Conservation (phyloP, 2,329 filamentous ascomycete genomes). For the Calonectria pteridis region DNA sequence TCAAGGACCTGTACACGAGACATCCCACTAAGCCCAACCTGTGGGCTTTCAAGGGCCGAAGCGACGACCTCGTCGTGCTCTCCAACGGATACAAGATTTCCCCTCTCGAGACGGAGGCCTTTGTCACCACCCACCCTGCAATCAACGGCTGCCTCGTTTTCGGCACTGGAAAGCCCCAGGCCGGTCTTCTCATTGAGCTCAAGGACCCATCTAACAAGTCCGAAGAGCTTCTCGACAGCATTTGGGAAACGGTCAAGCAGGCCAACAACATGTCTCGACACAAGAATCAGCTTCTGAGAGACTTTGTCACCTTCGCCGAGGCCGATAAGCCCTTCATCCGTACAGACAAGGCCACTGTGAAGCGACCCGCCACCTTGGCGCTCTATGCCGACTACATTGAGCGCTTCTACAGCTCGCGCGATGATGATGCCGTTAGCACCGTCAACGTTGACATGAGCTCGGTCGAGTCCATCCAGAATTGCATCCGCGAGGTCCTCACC, state of each 20-base stretch:
- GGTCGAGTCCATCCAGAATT: conserved; percentile 34
- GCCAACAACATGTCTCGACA: conserved; percentile 56
- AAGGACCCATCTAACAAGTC: conserved; percentile 37
- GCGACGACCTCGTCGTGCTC: conserved; percentile 47
- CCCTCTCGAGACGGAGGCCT: conserved; percentile 46
- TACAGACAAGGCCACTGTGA: conserved; percentile 60
- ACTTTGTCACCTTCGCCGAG: conserved; percentile 56
- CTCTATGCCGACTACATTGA: conserved; percentile 62
- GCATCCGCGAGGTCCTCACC: conserved; percentile 34
- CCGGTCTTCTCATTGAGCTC: conserved; percentile 45
- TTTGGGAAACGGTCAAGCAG: conserved; percentile 58
- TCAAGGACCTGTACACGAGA: conserved; percentile 47
- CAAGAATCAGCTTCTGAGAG: conserved; percentile 57
- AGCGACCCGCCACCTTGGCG: conserved; percentile 53
- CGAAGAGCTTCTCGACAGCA: conserved; percentile 52
- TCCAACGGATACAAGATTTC: conserved; percentile 50
- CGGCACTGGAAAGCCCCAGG: conserved; percentile 44
- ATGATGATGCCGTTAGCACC: conserved; percentile 20
- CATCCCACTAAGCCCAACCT: conserved; percentile 45
- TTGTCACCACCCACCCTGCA: conserved; percentile 41
- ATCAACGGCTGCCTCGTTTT: conserved; percentile 45
- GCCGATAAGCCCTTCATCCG: conserved; percentile 57
- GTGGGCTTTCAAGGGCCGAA: conserved; percentile 48
- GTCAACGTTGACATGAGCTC: conserved; percentile 40
- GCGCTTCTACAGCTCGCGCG: conserved; percentile 53